Percentiles rank a stretch among this genome's conserved stretches.
These are phyloP conservation scores for Trematosphaeria pertusa DNA, from an alignment of 2,329 filamentous ascomycete genomes.

Conservation along the genomic window DNA sequence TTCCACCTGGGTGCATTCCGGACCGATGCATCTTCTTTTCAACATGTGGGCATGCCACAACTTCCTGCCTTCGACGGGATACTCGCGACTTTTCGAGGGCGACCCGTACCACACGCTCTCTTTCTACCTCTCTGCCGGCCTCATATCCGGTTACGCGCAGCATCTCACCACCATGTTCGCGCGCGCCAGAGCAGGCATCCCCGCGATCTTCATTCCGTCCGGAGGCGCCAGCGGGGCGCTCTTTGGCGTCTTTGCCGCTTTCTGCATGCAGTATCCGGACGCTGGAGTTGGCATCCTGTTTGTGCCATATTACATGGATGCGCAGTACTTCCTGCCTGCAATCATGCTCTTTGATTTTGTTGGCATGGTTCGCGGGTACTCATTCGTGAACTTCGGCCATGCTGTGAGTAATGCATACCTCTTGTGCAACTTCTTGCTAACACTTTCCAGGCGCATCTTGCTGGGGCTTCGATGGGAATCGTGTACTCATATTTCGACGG, in stretches of 20 bases:
- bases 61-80: constrained; percentile 38
- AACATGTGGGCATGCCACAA: constrained; percentile 42
- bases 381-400: constrained; percentile 39
- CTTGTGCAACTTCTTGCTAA: constrained; percentile 18
- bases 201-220: constrained; percentile 32
- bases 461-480: constrained; percentile 36
- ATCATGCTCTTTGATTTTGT: constrained; percentile 44
- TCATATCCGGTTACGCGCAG: constrained; percentile 39
- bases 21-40: constrained; percentile 29
- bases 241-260: constrained; percentile 37
- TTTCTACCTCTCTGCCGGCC: constrained; percentile 39
- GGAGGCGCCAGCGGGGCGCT: constrained; percentile 46
- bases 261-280: constrained; percentile 42
- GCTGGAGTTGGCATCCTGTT: constrained; percentile 40
- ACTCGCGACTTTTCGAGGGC: constrained; percentile 38
- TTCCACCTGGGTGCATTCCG: constrained; percentile 36
- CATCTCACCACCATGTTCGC: constrained; percentile 37
- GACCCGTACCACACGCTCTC: constrained; percentile 36
- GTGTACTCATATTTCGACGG: constrained; percentile 44
- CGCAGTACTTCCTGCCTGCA: constrained; percentile 36
- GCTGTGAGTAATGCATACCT: constrained; percentile 32
- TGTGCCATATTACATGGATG: constrained; percentile 39
- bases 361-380: constrained; percentile 38
- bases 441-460: constrained; percentile 38
- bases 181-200: constrained; percentile 18